Base-by-base conservation (phyloP, 768 basidiomycete genomes). In the Polyporus arcularius region DNA sequence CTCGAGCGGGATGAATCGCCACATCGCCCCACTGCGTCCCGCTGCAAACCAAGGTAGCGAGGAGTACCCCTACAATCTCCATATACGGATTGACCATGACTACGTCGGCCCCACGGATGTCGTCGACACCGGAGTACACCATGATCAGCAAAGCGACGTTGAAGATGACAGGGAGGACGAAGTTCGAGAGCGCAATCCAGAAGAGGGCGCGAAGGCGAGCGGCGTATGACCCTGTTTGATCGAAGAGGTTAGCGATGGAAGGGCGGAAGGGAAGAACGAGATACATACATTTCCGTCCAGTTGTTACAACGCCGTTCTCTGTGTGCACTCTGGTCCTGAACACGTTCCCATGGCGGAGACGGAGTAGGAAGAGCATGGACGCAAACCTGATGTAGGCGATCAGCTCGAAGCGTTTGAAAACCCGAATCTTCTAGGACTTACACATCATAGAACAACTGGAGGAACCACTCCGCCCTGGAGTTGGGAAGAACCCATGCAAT, bases 151-250 rank as follows among this genome's bases (percentile, higher is more conserved):
- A 70, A 15, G 68, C 70, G 35, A 77, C 59, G 58, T 68, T 70
- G 61, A 77, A 66, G 28, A 76, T 53, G 39, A 70, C 67, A 12
- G 76, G 77, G 62, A 78, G 74, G 41, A 77, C 68, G 63, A 78
- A 78, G 58, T 76, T 77, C 1, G 72, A 68, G 14, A 71, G 47
- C 0, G 75, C 71, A 53, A 78, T 73, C 31, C 68, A 66, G 61
- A 78, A 77, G n/a, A 78, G 60, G 15, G 63, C 67, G 12, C 65
- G 69, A 35, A 76, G 43, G n/a, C 43, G 43, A 2, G 16, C 15
- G 1, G 15, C 4, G 43, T 45, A 45, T 56, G 16, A 45, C n/a
- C 16, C 43, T 45, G 42, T 43, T 11, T 16, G 21, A 2, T 16
- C 5, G n/a, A 35, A 11, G 9, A 14, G 1, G 41, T 52, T 28